phyloP scores from a whole-genome alignment of 768 basidiomycete genomes.

The Leccinum rimulosum region DNA sequence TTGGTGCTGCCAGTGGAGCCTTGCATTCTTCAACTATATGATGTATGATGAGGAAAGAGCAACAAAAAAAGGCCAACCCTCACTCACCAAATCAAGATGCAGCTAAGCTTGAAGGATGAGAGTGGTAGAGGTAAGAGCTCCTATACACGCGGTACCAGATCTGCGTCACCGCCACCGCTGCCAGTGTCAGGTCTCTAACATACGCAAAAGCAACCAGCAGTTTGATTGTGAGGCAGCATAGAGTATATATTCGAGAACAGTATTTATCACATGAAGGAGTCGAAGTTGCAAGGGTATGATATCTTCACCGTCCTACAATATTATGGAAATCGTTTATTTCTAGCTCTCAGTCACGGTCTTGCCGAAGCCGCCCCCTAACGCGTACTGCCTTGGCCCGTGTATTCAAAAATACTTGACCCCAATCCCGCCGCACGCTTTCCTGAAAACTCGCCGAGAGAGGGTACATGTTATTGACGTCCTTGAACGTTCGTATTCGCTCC shows the following conservation, averaged over 20 bases:
- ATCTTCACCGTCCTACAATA: background rate
- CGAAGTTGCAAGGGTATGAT: too few species aligned
- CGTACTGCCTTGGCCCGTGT: constrained; percentile 45
- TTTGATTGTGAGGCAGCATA: background rate
- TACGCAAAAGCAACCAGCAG: background rate
- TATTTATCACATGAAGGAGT: background rate
- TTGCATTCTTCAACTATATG: too few species aligned
- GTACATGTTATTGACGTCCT: constrained; percentile 39
- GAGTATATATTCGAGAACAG: background rate
- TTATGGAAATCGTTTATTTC: background rate
- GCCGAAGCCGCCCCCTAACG: constrained; percentile 48
- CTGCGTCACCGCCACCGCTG: too few species aligned
- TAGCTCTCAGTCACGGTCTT: constrained; percentile 21
- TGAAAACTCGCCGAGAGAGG: constrained; percentile 33
- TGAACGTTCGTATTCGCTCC: constrained; percentile 50
- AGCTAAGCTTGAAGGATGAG: too few species aligned
- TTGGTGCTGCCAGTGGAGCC: too few species aligned
- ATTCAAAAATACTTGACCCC: constrained; percentile 50
- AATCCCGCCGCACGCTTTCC: constrained; percentile 49
- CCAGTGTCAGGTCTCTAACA: background rate
- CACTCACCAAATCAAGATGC: background rate
- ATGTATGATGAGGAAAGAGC: too few species aligned
- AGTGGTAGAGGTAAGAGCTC: background rate
- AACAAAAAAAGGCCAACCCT: too few species aligned
- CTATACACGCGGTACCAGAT: too few species aligned